Evolutionary conservation across 139 green algal genomes (phyloP).

Genomic region (Ettlia oleoabundans): DNA sequence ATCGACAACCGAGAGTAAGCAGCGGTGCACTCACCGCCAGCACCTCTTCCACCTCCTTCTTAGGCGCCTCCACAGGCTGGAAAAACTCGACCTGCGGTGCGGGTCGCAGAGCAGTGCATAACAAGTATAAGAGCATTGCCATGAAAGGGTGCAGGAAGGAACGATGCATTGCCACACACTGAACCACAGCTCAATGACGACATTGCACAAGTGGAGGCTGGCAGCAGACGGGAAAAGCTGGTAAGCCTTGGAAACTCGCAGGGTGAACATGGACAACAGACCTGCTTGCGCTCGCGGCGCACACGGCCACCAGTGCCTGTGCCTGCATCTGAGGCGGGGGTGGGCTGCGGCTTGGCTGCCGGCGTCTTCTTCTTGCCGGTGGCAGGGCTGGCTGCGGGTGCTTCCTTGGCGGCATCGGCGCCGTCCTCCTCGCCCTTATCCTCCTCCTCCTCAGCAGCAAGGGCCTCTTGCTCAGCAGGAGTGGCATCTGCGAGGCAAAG

Average conservation of each 20-base stretch:
- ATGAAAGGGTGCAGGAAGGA: too few relatives aligned
- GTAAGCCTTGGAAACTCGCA: background rate
- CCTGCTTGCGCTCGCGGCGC: conserved; percentile 44
- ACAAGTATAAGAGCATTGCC: background rate
- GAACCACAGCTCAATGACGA: background rate
- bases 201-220: too few relatives aligned
- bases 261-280: background rate
- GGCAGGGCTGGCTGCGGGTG: background rate
- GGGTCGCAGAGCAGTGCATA: background rate
- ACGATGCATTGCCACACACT: background rate
- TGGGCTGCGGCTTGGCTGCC: background rate
- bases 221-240: too few relatives aligned
- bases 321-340: background rate
- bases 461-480: background rate
- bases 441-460: background rate
- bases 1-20: too few relatives aligned
- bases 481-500: background rate
- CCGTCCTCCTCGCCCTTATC: too few relatives aligned
- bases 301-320: conserved; percentile 22
- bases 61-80: conserved; percentile 8
- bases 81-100: conserved; percentile 38
- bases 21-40: conserved; percentile 20
- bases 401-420: background rate
- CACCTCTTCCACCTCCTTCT: conserved; percentile 18
- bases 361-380: background rate